Evolutionary conservation across 202 grass and related monocot species (phyloP).

Genomic region (Digitaria exilis): DNA sequence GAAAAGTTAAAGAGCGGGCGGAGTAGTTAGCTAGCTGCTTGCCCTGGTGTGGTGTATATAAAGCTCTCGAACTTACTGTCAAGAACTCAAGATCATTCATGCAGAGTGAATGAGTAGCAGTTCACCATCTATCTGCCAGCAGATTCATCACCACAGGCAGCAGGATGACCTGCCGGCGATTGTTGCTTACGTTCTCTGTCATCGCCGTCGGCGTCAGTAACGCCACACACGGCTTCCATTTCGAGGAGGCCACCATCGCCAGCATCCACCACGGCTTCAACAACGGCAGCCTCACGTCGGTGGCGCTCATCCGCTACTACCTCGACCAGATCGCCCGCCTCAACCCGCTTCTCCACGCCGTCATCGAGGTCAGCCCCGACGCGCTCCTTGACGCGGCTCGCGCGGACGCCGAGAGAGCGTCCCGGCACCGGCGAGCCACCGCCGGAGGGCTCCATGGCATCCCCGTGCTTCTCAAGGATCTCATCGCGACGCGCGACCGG

Average conservation of each 20-base stretch:
- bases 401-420: conserved; percentile 36
- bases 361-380: conserved; percentile 64
- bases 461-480: conserved; percentile 67
- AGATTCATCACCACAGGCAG: not conserved
- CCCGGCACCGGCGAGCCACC: not conserved
- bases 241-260: conserved; percentile 53
- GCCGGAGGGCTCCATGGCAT: conserved; percentile 40
- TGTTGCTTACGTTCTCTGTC: not conserved
- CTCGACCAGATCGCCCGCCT: conserved; percentile 37
- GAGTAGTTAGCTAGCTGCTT: too few relatives aligned
- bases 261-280: conserved; percentile 49
- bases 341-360: conserved; percentile 52
- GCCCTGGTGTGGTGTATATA: too few relatives aligned
- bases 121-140: too few relatives aligned
- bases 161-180: not conserved
- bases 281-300: conserved; percentile 46
- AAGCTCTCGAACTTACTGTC: too few relatives aligned
- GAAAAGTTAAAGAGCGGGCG: too few relatives aligned
- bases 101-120: too few relatives aligned
- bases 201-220: not conserved
- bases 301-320: conserved; percentile 47
- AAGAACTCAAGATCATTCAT: too few relatives aligned
- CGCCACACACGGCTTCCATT: conserved; percentile 29
- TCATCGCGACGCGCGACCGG: conserved; percentile 44
- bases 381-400: conserved; percentile 25